A percentile compares a stretch with the other conserved stretches of the same genome.
Evolutionary conservation across 1,139 yeast species (phyloP).

Genomic region (Yamadazyma mexicana): DNA sequence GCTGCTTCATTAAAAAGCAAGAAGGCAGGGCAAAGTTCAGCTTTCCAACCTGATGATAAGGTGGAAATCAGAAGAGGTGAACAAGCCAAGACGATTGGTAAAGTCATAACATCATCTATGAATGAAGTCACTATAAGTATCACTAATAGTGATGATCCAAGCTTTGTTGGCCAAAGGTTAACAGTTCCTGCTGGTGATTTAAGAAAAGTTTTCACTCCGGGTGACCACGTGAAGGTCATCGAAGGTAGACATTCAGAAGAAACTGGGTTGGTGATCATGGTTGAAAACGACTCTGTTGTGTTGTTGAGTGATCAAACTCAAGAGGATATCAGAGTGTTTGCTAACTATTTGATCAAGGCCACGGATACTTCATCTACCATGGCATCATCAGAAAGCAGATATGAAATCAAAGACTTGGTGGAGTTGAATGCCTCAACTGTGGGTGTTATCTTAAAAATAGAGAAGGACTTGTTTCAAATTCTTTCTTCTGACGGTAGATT

Average conservation of each 20-base stretch:
- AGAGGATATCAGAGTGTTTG: slow-evolving; percentile 86
- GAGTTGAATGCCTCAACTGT: slow-evolving; percentile 84
- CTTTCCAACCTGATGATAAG: slow-evolving; percentile 91
- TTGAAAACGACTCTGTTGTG: slow-evolving; percentile 82
- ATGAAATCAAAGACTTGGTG: slow-evolving; percentile 86
- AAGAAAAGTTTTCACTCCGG: slow-evolving; percentile 82
- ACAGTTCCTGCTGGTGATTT: slow-evolving; percentile 76
- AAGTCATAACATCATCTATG: slow-evolving; percentile 65
- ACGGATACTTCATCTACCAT: slow-evolving; percentile 60
- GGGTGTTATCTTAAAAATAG: slow-evolving; percentile 89
- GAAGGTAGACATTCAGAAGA: slow-evolving; percentile 92
- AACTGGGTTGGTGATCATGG: slow-evolving; percentile 88
- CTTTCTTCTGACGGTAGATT: slow-evolving; percentile 82
- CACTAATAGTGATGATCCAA: slow-evolving; percentile 52
- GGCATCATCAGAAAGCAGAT: slow-evolving; percentile 55
- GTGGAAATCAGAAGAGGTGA: slow-evolving; percentile 93
- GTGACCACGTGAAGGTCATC: slow-evolving; percentile 93
- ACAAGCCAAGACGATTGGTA: slow-evolving; percentile 86
- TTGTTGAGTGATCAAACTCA: slow-evolving; percentile 86
- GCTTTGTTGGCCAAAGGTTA: slow-evolving; percentile 49
- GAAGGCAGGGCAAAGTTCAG: slow-evolving; percentile 25
- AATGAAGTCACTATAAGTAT: slow-evolving; percentile 63
- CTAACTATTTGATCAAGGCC: slow-evolving; percentile 81
- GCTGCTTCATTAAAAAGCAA: slow-evolving; percentile 80
- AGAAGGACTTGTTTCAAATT: slow-evolving; percentile 81